Evolutionary conservation across 176 grass and related monocot species (phyloP).

Genomic region (Eragrostis curvula): DNA sequence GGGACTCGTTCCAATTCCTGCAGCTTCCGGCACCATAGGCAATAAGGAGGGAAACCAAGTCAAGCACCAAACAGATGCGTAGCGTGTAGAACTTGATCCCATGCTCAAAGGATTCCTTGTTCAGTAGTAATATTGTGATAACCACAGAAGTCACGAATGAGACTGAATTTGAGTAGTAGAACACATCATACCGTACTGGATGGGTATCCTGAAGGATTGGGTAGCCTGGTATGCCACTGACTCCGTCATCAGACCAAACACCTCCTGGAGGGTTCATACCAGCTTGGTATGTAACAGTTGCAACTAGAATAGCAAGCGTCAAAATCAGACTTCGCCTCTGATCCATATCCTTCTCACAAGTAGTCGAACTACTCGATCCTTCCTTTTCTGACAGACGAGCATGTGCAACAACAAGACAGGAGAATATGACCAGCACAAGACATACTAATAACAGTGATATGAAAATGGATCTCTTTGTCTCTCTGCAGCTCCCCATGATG

Average conservation of each 20-base stretch:
- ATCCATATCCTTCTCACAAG: constrained; percentile 20
- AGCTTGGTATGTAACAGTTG: constrained; percentile 49
- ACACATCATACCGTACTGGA: constrained; percentile 32
- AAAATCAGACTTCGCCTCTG: constrained; percentile 40
- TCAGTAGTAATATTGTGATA: constrained; percentile 48
- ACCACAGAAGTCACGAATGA: constrained; percentile 42
- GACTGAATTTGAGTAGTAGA: constrained; percentile 54
- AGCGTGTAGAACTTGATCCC: constrained; percentile 47
- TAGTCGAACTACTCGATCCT: background rate
- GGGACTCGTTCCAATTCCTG: constrained; percentile 24
- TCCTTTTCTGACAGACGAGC: background rate
- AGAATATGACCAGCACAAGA: constrained; percentile 32
- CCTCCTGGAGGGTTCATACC: constrained; percentile 46
- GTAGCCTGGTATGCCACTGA: constrained; percentile 8
- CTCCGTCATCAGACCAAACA: constrained; percentile 44
- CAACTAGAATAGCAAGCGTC: constrained; percentile 39
- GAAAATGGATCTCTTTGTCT: constrained; percentile 4
- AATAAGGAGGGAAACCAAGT: constrained; percentile 44
- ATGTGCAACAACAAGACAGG: constrained; percentile 40
- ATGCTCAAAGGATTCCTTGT: constrained; percentile 46
- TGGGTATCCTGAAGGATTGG: constrained; percentile 38
- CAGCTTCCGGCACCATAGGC: constrained; percentile 47
- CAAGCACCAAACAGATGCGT: constrained; percentile 31
- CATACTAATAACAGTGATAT: constrained; percentile 1
- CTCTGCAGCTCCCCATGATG: constrained; percentile 41